phyloP scores from a whole-genome alignment of 2,329 filamentous ascomycete species.

The Calonectria hongkongensis region DNA sequence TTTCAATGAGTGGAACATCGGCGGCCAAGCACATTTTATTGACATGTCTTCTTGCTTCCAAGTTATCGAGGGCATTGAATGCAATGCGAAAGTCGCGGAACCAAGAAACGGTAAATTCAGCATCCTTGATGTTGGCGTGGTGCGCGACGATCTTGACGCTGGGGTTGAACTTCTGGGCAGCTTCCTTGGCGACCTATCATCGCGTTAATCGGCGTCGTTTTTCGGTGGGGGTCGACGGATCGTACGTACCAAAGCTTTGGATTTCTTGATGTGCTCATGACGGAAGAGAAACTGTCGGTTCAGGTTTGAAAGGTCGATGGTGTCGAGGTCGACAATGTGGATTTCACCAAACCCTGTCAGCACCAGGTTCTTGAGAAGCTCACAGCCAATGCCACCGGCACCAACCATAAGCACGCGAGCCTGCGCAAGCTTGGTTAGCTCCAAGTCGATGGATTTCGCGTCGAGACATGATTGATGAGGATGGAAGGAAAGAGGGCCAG shows the following conservation, averaged over 20 bases:
- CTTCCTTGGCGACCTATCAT: conserved; percentile 89
- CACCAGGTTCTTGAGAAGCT: conserved; percentile 96
- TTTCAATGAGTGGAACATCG: conserved; percentile 93
- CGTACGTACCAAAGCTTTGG: conserved; percentile 87
- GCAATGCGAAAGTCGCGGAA: conserved; percentile 89
- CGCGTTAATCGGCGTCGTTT: conserved; percentile 46
- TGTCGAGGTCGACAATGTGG: conserved; percentile 97
- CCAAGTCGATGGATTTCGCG: background rate
- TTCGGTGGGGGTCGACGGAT: conserved; percentile 29
- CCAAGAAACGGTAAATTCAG: conserved; percentile 90
- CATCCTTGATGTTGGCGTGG: conserved; percentile 96
- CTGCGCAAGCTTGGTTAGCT: conserved; percentile 66
- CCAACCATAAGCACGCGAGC: conserved; percentile 94
- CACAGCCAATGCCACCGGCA: conserved; percentile 97
- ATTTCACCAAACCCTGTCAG: conserved; percentile 94
- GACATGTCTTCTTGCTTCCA: conserved; percentile 94
- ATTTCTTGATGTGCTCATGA: conserved; percentile 97
- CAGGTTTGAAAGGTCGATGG: conserved; percentile 97
- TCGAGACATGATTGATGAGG: background rate
- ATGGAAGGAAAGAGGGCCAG: background rate
- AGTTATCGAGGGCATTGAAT: conserved; percentile 97
- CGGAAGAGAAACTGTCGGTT: conserved; percentile 98
- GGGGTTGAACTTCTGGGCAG: conserved; percentile 92
- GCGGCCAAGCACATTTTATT: conserved; percentile 98
- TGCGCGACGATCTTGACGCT: conserved; percentile 90